Percentiles rank a stretch among this genome's conserved stretches.
phyloP scores from a whole-genome alignment of 768 basidiomycete species.

The Psilocybe subaeruginosa region DNA sequence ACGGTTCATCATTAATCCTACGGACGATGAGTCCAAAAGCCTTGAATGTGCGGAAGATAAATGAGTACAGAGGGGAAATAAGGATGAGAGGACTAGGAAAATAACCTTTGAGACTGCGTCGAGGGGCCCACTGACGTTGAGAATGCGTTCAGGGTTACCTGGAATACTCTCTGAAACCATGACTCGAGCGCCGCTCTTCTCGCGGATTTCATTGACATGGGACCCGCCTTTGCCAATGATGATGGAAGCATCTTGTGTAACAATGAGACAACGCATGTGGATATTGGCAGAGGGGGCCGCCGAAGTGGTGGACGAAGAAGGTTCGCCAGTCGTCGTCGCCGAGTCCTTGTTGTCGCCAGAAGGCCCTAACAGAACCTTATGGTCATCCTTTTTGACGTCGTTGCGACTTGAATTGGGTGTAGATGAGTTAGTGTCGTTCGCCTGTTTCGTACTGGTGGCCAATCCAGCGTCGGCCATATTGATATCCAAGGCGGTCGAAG shows the following conservation, averaged over 20 bases:
- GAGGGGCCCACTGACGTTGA: slow-evolving; percentile 94
- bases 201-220: slow-evolving; percentile 98
- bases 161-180: slow-evolving; percentile 99
- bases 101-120: slow-evolving; percentile 98
- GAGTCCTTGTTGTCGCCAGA: slow-evolving; percentile 40
- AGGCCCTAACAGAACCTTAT: slow-evolving; percentile 29
- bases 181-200: slow-evolving; percentile 95
- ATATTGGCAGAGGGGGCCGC: slow-evolving; percentile 76
- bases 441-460: slow-evolving; percentile 34
- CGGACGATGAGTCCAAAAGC: slow-evolving; percentile 99
- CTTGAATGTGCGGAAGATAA: slow-evolving; percentile 40
- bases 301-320: slow-evolving; percentile 46
- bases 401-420: slow-evolving; percentile 44
- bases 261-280: slow-evolving; percentile 97
- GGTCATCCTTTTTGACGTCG: slow-evolving; percentile 44
- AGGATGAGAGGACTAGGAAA: slow-evolving; percentile 13
- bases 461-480: slow-evolving; percentile 66
- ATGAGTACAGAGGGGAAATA: slow-evolving; percentile 7
- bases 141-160: slow-evolving; percentile 97
- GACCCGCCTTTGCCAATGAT: slow-evolving; percentile 96
- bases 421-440: slow-evolving; percentile 64
- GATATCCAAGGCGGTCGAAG: slow-evolving; percentile 53
- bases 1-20: slow-evolving; percentile 98
- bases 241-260: slow-evolving; percentile 98
- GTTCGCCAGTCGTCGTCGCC: slow-evolving; percentile 50